Conservation (phyloP, 1,139 yeast species). For the Lodderomyces pseudojiufengensis region DNA sequence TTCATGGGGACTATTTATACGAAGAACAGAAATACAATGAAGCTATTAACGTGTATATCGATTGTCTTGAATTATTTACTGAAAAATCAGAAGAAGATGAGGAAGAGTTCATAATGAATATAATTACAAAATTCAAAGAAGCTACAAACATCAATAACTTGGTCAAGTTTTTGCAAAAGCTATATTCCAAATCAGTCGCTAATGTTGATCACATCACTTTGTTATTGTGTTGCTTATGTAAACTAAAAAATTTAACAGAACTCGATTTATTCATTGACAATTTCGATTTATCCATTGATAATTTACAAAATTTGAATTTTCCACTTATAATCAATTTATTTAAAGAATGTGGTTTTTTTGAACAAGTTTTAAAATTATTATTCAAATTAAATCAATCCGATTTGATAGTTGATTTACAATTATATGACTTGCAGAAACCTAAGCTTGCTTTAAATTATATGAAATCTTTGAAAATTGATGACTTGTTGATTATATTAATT, state of each 20-base stretch:
- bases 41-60: slow-evolving; percentile 66
- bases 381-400: slow-evolving; percentile 70
- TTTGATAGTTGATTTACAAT: slow-evolving; percentile 71
- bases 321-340: slow-evolving; percentile 69
- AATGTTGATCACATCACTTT: slow-evolving; percentile 79
- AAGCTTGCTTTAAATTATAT: slow-evolving; percentile 63
- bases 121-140: slow-evolving; percentile 80
- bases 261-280: slow-evolving; percentile 57
- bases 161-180: slow-evolving; percentile 57
- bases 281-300: slow-evolving; percentile 23
- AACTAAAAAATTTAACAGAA: slow-evolving; percentile 60
- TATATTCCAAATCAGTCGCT: slow-evolving; percentile 53
- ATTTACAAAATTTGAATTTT: slow-evolving; percentile 54
- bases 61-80: slow-evolving; percentile 25
- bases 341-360: slow-evolving; percentile 69
- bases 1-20: slow-evolving; percentile 71
- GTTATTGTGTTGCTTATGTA: slow-evolving; percentile 78
- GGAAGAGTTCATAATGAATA: slow-evolving; percentile 64
- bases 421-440: slow-evolving; percentile 58
- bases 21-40: slow-evolving; percentile 61
- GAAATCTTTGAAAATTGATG: slow-evolving; percentile 70
- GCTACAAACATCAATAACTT: slow-evolving; percentile 70
- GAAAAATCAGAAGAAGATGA: slow-evolving; percentile 18
- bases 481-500: slow-evolving; percentile 65
- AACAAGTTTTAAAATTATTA: slow-evolving; percentile 70